These are phyloP conservation scores for Backusella circina DNA, from an alignment of 192 early-diverging fungal genomes.

Conservation along the genomic window DNA sequence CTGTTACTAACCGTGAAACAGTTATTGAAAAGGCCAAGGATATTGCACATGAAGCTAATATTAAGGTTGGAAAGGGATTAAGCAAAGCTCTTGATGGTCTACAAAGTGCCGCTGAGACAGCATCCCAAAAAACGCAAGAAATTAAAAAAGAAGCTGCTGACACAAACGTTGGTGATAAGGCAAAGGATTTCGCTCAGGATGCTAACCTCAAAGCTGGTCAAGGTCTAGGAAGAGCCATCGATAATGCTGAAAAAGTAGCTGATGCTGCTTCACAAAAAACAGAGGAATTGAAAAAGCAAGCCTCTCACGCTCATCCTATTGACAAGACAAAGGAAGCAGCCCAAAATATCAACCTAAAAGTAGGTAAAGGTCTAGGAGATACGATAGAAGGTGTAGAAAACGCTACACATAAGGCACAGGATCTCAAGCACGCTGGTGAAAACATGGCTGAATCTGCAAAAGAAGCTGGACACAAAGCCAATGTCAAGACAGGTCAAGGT, in stretches of 20 bases:
- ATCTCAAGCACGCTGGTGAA: background rate
- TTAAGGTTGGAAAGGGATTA: conserved; percentile 19
- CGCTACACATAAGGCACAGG: background rate
- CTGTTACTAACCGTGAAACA: background rate
- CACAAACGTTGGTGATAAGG: background rate
- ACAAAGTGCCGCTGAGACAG: background rate
- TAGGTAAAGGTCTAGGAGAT: background rate
- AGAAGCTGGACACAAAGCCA: conserved; percentile 11
- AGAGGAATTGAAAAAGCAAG: conserved; percentile 9
- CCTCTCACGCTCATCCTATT: background rate
- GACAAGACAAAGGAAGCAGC: conserved; percentile 10
- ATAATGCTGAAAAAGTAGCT: background rate
- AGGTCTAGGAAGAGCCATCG: background rate
- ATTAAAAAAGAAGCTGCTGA: conserved; percentile 7
- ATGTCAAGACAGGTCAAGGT: conserved; percentile 18
- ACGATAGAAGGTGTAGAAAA: background rate
- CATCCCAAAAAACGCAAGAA: conserved; percentile 10
- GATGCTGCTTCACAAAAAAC: conserved; percentile 11
- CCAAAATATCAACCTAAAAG: conserved; percentile 7
- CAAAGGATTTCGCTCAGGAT: background rate
- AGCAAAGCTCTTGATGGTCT: background rate
- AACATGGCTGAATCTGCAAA: conserved; percentile 6
- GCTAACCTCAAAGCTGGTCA: background rate
- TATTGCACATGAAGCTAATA: conserved; percentile 24
- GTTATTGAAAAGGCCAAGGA: conserved; percentile 22